Base-by-base conservation (phyloP, 2,329 filamentous ascomycete species). In the Paracamarosporium sp. region DNA sequence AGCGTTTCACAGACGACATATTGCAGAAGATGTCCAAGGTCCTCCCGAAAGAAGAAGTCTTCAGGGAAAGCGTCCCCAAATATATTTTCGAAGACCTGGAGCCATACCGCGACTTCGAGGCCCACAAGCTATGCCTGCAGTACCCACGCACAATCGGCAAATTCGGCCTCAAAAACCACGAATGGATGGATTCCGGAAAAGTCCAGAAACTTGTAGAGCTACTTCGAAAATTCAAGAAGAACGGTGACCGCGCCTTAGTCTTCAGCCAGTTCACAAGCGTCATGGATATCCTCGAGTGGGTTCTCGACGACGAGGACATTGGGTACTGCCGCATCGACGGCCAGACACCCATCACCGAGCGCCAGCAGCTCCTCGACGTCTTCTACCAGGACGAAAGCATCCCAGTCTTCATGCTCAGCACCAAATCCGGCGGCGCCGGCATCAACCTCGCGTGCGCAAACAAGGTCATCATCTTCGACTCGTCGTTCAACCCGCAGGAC, bases 381-480 rank as follows among this genome's bases (percentile, higher is more conserved):
- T 99, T 96, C 82, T 90, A 92, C 67, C 79, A 86, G 2, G 86
- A 96, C 70, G 79, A 84, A 0, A 82, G 85, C 2, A 96, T 98
- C 51, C 90, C 93, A 0, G 93, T 96, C 0, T 99, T 99, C 76
- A 85, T 99, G 63, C 85, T 99, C 5, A 95, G 91, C 1, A 99
- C 95, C 0, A 94, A 93, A 59, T 93, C 94, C 0, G 95, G 95
- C 51, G 95, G 95, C n/a, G 95, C 94, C 0, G 95, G 95, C 38
- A 96, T 99, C 80, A 99, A 99, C 76, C 80, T 99, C 53, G 95
- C 94, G 7, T 91, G 90, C 33, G 95, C 95, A 4, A 98, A 98
- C 81, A 98, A 97, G 78, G 94, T 99, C 66, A 87, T 99, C 77
- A 95, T 99, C 70, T 97, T 98, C 74, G 95, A 99, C 77, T 90